Base-by-base conservation (phyloP, 129 eudicot species). In the Ambrosia artemisiifolia region DNA sequence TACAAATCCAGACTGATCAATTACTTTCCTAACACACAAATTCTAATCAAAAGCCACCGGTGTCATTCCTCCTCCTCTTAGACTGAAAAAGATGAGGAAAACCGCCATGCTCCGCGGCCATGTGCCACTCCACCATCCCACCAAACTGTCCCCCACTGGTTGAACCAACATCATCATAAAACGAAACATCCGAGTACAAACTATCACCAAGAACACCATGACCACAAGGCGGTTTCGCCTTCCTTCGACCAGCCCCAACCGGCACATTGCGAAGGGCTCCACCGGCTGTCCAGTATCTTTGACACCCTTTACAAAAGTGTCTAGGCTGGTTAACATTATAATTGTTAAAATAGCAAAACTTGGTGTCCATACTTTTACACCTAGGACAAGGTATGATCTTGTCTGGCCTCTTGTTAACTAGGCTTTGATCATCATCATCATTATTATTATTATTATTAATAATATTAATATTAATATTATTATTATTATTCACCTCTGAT, bases 231-330 rank as follows among this genome's bases (percentile, higher is more conserved):
- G 86, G 85, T 81, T 89, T 89, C 11, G 77, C 65, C 60, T 86
- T 89, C 63, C 96, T 81, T n/a, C 96, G 92, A 24, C 92, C 96
- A 4, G 96, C 96, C 8, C 92, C 96, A 0, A 89, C 83, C 0
- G 92, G 96, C 16, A 89, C 92, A 67, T 89, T 89, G 16, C 96
- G 85, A 19, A 89, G 90, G 42, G 96, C 90, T 6, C 96, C 96
- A 12, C 96, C 96, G 30, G 92, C 92, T 3, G 96, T 89, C 96
- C 96, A 89, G 76, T 89, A 89, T 76, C 96, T 84, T 77, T 86
- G 96, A 63, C 96, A 89, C 53, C 92, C 92, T 73, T 80, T 86
- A 63, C 96, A 89, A 56, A 86, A 89, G 90, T 89, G 96, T 60
- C 96, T 75, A 11, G 96, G 96, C 61, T 89, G 96, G 47, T 89